Evolutionary conservation across 768 basidiomycete genomes (phyloP).

Genomic region (Agrocybe chaxingu): DNA sequence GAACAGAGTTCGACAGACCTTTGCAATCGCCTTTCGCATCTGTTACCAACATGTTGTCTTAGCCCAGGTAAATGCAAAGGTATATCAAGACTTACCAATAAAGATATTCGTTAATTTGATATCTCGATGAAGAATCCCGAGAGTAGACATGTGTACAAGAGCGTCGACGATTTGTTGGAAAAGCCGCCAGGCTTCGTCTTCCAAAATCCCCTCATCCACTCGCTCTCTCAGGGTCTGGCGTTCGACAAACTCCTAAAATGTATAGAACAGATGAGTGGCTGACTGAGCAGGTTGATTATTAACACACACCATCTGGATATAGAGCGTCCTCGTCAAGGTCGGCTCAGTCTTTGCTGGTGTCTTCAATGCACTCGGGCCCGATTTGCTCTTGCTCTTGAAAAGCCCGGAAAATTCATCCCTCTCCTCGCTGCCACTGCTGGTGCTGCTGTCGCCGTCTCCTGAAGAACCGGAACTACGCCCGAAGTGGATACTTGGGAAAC

Average conservation of each 20-base stretch:
- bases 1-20: conserved; percentile 33
- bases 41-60: conserved; percentile 20
- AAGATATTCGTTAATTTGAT: conserved; percentile 95
- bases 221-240: conserved; percentile 88
- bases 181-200: conserved; percentile 86
- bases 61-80: conserved; percentile 2
- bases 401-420: conserved; percentile 39
- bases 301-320: conserved; percentile 87
- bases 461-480: conserved; percentile 35
- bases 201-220: conserved; percentile 75
- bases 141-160: conserved; percentile 81
- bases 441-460: conserved; percentile 20
- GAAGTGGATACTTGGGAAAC: conserved; percentile 88
- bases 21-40: conserved; percentile 84
- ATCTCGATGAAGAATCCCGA: conserved; percentile 86
- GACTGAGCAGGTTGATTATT: neutral
- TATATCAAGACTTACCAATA: conserved; percentile 55
- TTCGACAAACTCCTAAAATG: conserved; percentile 78
- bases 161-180: conserved; percentile 91
- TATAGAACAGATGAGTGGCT: neutral
- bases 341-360: conserved; percentile 19
- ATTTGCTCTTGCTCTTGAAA: conserved; percentile 19
- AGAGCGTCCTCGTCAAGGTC: conserved; percentile 58
- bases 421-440: conserved; percentile 38
- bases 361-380: conserved; percentile 19